Conservation (phyloP, 202 grass and related monocot genomes). For the Zoysia matrella region DNA sequence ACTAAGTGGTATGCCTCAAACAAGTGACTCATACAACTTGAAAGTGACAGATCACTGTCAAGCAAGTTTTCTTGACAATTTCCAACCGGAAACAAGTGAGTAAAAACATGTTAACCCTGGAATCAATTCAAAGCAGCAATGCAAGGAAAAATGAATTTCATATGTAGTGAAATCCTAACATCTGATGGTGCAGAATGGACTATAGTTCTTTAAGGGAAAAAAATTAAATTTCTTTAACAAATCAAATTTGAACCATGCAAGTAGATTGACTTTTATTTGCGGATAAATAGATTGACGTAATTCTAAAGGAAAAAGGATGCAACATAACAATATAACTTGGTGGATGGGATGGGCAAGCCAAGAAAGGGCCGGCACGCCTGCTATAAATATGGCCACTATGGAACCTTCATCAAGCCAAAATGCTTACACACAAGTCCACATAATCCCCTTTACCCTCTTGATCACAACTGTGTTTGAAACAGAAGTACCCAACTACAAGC, state of each 20-base stretch:
- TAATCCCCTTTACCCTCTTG: background rate
- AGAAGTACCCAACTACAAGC: background rate
- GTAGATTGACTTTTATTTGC: background rate
- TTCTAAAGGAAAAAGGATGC: background rate
- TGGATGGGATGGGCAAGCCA: background rate
- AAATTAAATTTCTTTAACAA: background rate
- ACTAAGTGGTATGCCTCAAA: constrained; percentile 20
- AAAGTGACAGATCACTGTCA: background rate
- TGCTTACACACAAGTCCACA: background rate
- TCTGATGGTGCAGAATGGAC: background rate
- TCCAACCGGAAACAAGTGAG: constrained; percentile 21
- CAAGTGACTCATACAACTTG: constrained; percentile 27
- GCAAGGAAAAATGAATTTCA: background rate
- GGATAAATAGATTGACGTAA: background rate
- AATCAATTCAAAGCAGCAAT: background rate
- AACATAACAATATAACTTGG: background rate
- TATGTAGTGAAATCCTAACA: background rate
- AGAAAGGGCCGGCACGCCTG: background rate
- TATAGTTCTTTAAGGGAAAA: background rate
- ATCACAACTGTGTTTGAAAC: background rate
- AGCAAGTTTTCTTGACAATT: constrained; percentile 3
- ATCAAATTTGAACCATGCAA: background rate
- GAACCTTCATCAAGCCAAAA: background rate
- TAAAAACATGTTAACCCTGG: constrained; percentile 9
- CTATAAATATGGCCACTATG: background rate